These are phyloP conservation scores for Crithidia fasciculata DNA, from an alignment of 208 protist genomes.

Conservation along the genomic window DNA sequence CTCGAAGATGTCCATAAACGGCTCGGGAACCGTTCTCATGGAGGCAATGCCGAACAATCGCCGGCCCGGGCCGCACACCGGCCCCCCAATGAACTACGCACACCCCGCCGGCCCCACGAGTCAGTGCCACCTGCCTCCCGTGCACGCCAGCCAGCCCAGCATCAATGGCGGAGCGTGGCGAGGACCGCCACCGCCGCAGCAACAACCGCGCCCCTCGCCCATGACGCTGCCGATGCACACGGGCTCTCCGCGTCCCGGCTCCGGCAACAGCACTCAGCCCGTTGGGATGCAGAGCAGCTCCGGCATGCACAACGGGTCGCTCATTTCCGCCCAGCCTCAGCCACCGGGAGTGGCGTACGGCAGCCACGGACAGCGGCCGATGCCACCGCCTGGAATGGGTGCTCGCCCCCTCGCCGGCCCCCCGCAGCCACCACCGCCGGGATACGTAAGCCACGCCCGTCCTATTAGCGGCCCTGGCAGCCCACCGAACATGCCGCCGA, in stretches of 20 bases:
- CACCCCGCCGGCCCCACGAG: not conserved
- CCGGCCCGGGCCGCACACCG: not conserved
- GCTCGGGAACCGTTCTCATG: constrained; percentile 11
- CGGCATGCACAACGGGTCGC: not conserved
- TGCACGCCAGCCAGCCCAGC: not conserved
- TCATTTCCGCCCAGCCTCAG: not conserved
- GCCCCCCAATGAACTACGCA: not conserved
- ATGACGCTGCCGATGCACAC: not conserved
- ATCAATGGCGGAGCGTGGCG: constrained; percentile 6
- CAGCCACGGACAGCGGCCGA: not conserved
- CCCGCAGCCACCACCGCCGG: not conserved
- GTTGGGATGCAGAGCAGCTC: not conserved
- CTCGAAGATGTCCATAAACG: constrained; percentile 9
- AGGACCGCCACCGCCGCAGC: not conserved
- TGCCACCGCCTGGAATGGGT: not conserved
- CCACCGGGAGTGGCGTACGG: not conserved
- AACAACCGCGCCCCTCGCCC: not conserved
- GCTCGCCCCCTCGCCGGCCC: not conserved
- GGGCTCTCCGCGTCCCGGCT: not conserved
- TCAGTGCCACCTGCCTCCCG: not conserved
- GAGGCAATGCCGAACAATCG: not conserved
- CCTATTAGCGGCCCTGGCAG: not conserved
- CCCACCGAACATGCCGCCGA: not conserved
- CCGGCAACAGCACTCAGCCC: not conserved
- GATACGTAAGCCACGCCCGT: not conserved